These are phyloP conservation scores for Chrysanthemum makinoi DNA, from an alignment of 129 eudicot genomes.

Conservation along the genomic window DNA sequence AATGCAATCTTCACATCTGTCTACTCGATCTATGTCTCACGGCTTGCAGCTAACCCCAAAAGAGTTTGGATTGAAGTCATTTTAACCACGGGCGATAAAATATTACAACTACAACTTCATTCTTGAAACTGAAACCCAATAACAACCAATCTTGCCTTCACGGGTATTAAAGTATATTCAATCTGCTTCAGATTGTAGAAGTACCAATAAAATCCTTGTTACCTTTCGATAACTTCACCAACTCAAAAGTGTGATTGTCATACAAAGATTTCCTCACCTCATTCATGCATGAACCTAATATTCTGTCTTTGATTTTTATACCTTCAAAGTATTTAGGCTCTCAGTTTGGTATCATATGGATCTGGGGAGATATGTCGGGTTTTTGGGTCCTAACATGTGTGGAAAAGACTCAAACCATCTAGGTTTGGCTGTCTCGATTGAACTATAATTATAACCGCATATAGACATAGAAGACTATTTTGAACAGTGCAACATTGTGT, in stretches of 20 bases:
- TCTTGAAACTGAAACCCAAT: neutral
- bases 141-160: neutral
- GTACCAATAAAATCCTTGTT: neutral
- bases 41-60: neutral
- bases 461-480: neutral
- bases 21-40: neutral
- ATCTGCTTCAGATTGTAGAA: neutral
- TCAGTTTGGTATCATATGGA: constrained; percentile 1
- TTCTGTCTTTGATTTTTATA: neutral
- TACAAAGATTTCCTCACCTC: constrained; percentile 6
- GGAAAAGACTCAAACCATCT: no score
- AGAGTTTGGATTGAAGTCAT: constrained; percentile 1
- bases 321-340: neutral
- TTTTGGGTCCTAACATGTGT: neutral
- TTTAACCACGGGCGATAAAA: neutral
- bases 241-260: constrained; percentile 9
- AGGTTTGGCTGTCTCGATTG: neutral
- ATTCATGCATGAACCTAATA: neutral
- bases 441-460: neutral
- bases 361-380: constrained; percentile 4
- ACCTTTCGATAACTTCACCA: neutral
- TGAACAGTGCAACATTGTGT: neutral
- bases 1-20: constrained; percentile 4
- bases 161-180: neutral
- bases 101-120: neutral